phyloP scores from a whole-genome alignment of 116 monocot species.

The Posidonia oceanica region DNA sequence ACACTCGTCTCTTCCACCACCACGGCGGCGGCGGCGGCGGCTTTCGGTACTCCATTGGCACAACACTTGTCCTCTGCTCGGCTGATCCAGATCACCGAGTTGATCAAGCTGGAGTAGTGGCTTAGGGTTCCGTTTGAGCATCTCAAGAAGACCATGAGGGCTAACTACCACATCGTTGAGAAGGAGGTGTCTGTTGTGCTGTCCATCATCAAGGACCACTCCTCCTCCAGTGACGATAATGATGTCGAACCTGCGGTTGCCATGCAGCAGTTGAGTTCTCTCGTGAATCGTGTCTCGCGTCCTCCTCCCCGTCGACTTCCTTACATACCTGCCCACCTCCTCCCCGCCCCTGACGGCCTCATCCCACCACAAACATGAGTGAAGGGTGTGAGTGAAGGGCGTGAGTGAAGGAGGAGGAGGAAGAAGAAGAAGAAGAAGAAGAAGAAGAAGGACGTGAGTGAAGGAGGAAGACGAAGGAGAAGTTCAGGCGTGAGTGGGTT shows the following conservation, averaged over 20 bases:
- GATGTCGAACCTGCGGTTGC: slow-evolving; percentile 14
- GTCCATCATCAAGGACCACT: slow-evolving; percentile 30
- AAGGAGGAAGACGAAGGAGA: too few relatives aligned
- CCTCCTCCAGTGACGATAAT: not conserved
- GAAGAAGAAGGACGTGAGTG: too few relatives aligned
- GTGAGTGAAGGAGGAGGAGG: too few relatives aligned
- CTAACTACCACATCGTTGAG: slow-evolving; percentile 66
- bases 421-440: too few relatives aligned
- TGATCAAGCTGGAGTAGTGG: slow-evolving; percentile 78
- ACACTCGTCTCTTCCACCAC: not conserved
- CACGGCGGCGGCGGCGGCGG: not conserved
- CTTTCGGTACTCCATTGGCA: not conserved
- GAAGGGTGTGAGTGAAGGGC: too few relatives aligned
- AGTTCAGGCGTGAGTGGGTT: too few relatives aligned
- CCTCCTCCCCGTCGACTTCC: not conserved
- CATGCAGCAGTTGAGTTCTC: slow-evolving; percentile 56
- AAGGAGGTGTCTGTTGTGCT: slow-evolving; percentile 79
- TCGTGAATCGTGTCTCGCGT: slow-evolving; percentile 92
- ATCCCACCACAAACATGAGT: too few relatives aligned
- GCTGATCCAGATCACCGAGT: slow-evolving; percentile 49
- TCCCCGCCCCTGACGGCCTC: too few relatives aligned
- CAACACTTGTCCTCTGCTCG: slow-evolving; percentile 12
- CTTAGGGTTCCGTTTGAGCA: slow-evolving; percentile 84
- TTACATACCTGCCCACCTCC: too few relatives aligned
- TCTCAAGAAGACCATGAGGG: slow-evolving; percentile 62